Conservation (phyloP, 805 yeast species). For the Dipodascus geniculatus region DNA sequence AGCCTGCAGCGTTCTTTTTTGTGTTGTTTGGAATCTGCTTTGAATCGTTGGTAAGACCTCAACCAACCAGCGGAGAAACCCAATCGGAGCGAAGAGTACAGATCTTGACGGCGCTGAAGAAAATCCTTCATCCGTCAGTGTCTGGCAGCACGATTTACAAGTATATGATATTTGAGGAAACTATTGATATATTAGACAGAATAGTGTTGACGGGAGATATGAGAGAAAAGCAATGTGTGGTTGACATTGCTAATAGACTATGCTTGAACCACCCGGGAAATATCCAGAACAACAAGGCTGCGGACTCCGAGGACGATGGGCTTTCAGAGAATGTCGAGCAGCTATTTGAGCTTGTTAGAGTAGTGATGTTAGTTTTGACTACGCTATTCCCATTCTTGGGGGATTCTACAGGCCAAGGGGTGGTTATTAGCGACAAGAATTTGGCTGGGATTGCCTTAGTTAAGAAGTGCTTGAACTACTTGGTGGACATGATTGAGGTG, state of each 20-base stretch:
- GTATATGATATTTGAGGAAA: conserved; percentile 61
- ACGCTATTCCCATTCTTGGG: conserved; percentile 15
- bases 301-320: conserved; percentile 27
- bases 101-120: conserved; percentile 39
- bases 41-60: conserved; percentile 48
- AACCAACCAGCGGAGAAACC: conserved; percentile 18
- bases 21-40: conserved; percentile 76
- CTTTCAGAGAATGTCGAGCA: conserved; percentile 56
- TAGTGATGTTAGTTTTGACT: conserved; percentile 52
- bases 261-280: conserved; percentile 34
- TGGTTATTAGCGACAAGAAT: conserved; percentile 25
- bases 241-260: conserved; percentile 47
- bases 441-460: conserved; percentile 26
- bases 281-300: conserved; percentile 9
- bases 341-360: conserved; percentile 67
- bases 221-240: conserved; percentile 36
- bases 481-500: conserved; percentile 49
- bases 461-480: conserved; percentile 36
- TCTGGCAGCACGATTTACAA: conserved; percentile 50
- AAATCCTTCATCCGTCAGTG: conserved; percentile 44
- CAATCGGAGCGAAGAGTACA: conserved; percentile 20
- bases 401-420: conserved; percentile 16
- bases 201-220: conserved; percentile 42
- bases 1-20: conserved; percentile 45
- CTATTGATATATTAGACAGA: conserved; percentile 65